Base-by-base conservation (phyloP, 2,329 filamentous ascomycete genomes). In the Passalora sequoiae region DNA sequence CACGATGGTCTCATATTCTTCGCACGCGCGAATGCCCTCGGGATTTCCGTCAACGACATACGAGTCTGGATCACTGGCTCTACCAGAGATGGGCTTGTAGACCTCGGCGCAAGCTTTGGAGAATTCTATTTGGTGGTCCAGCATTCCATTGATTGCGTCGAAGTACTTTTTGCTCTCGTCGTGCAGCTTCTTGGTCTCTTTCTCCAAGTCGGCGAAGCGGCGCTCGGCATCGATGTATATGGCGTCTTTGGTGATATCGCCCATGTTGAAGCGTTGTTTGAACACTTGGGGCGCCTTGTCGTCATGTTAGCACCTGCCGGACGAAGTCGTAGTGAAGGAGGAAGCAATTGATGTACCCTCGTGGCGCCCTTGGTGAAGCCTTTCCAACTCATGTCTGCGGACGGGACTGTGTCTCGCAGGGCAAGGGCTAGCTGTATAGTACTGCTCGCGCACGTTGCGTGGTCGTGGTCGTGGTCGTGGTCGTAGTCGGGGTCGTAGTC, bases 91-190 rank as follows among this genome's bases (percentile, higher is more conserved):
- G 56, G 92, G 92, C 66, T 94, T 94, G 76, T 98, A 98, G 60
- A 98, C 84, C 68, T 98, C 92, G 53, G 85, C 84, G 73, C 95
- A 91, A 55, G 89, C 87, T 70, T 95, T 81, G 58, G 91, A 95
- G 72, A 98, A 98, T 65, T 94, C 91, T 69, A 98, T 97, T 72
- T 98, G 92, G 70, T 97, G 89, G 63, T 75, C 80, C 60, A 98
- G 78, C 92, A 98, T 98, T 74, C 85, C 86, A 71, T 97, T 96
- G 71, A 98, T 96, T 64, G 92, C 87, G 41, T 95, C 83, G 60
- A 94, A 96, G 69, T 98, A 98, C 71, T 94, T 96, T 67, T 89
- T 86, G 44, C 88, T 94, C 69, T 97, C 91, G 72, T 95, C 88
- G 69, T 97, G 91, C 21, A 96, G 81, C 68, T 86, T 91, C 76